phyloP scores from a whole-genome alignment of 176 grass and related monocot species.

The Typha latifolia region DNA sequence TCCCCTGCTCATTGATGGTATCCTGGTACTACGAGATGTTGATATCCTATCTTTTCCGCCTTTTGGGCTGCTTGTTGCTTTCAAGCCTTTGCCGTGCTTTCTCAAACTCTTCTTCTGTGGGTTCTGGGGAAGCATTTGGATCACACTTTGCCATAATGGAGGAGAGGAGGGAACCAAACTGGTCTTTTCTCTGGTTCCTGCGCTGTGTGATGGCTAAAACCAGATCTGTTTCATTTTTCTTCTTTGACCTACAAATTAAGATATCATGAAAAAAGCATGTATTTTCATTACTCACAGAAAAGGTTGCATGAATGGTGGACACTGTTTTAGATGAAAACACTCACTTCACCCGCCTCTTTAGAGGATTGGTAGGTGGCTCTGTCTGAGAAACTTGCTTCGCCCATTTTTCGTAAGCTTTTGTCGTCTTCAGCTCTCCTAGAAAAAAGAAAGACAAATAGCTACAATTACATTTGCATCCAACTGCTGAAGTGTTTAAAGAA shows the following conservation, averaged over 20 bases:
- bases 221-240: conserved; percentile 42
- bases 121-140: conserved; percentile 37
- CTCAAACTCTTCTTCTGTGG: conserved; percentile 79
- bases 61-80: conserved; percentile 28
- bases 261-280: background rate
- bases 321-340: conserved; percentile 3
- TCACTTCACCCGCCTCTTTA: conserved; percentile 73
- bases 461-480: no score
- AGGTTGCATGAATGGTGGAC: background rate
- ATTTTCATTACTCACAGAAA: background rate
- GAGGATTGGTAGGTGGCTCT: conserved; percentile 73
- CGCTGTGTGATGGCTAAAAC: conserved; percentile 52
- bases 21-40: no score
- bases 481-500: background rate
- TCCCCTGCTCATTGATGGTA: no score
- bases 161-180: conserved; percentile 69
- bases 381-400: conserved; percentile 70
- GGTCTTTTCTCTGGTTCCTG: conserved; percentile 46
- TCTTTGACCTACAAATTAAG: conserved; percentile 29
- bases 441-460: background rate
- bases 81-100: conserved; percentile 55
- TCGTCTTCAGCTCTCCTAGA: conserved; percentile 65
- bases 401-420: conserved; percentile 76
- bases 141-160: conserved; percentile 70
- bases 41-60: conserved; percentile 19